Evolutionary conservation across 441 rosid species (phyloP), one percentile per base, ranked within the genome.

Genomic region (Aquilaria agallochum): DNA sequence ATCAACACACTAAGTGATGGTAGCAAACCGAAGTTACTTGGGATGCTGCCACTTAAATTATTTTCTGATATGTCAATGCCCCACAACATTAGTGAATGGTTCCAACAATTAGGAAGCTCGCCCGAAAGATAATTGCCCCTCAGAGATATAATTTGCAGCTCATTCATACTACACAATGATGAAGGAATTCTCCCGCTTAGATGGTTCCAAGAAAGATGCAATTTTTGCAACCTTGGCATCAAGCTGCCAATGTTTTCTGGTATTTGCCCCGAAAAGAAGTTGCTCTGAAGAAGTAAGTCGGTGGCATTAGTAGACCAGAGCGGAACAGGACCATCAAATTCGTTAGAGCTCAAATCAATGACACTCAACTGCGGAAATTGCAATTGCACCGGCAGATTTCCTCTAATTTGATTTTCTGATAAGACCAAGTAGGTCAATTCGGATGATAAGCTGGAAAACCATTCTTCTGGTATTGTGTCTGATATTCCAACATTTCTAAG

Each of bases 11-110:
- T 78, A 9, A 85, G 84, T 45, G 87, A 83, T 66, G 50, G 63
- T 9, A 85, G 53, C 52, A 45, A 58, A 68, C 83, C 81, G 1
- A 87, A 66, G 57, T 83, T 78, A 65, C 33, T 69, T 31, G 87
- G 87, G 55, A 87, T 76, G 10, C 54, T 52, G 2, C 91, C 89
- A 9, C 78, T 68, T 65, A 87, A 10, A 48, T 59, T 73, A 54
- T 87, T 87, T 74, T 74, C 73, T 51, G 89, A 81, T 31, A 63
- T 58, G 61, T 87, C 91, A 20, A 83, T 72, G 14, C 72, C 82
- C 74, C 59, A 78, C 3, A 81, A 59, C 79, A 71, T 73, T 50
- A 46, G 63, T 0, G 66, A 69, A 59, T 61, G 72, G 45, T 62
- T 56, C 92, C 89, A 82, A 31, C 82, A 80, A 14, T 67, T 50